A percentile compares a stretch with the other conserved stretches of the same genome.
Evolutionary conservation across 2,329 filamentous ascomycete genomes (phyloP).

Genomic region (Xylariales sp.): DNA sequence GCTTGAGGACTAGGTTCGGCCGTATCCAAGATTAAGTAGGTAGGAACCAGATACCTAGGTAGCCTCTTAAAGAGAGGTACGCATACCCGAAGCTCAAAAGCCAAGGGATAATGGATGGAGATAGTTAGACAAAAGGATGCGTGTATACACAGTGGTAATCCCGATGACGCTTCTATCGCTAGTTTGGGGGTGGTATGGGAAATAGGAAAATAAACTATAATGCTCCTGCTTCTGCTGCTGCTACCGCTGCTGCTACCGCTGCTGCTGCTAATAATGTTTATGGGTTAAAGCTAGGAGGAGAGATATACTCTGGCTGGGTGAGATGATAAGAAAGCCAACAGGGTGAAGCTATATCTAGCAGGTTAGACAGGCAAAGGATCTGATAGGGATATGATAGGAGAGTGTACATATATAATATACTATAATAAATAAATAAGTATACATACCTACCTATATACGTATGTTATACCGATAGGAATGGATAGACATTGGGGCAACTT

Average conservation of each 20-base stretch:
- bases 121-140: neutral
- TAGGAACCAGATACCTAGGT: neutral
- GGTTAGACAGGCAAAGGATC: conserved; percentile 19
- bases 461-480: conserved; percentile 2
- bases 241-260: too few relatives aligned
- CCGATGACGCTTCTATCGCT: neutral
- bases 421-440: neutral
- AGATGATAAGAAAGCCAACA: conserved; percentile 7
- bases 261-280: neutral
- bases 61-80: too few relatives aligned
- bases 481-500: conserved; percentile 4
- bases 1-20: conserved; percentile 13
- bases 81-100: neutral
- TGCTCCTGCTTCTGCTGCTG: neutral
- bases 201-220: conserved; percentile 8
- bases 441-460: neutral
- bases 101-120: neutral
- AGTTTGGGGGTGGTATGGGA: neutral
- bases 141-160: neutral
- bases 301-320: neutral
- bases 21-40: neutral
- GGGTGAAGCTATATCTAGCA: conserved; percentile 14
- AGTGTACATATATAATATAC: neutral
- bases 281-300: neutral
- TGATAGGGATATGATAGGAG: neutral